phyloP scores from a whole-genome alignment of 106 monocot species.

The Dendrobium catenatum region DNA sequence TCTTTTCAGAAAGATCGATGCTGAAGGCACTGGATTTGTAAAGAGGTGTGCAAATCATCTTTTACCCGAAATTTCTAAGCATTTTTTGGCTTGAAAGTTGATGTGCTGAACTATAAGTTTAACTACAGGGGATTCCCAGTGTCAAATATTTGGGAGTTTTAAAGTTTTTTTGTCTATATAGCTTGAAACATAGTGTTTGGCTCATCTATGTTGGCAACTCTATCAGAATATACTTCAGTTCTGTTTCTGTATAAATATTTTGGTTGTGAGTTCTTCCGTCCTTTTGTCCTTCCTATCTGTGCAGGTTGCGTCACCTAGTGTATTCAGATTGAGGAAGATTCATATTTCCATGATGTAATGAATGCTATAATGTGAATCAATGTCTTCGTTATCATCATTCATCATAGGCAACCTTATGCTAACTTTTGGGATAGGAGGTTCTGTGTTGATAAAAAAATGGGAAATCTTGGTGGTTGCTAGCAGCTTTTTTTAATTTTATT shows the following conservation, averaged over 20 bases:
- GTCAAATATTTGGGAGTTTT: neutral
- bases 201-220: neutral
- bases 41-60: constrained; percentile 40
- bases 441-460: neutral
- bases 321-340: neutral
- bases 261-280: neutral
- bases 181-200: neutral
- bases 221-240: neutral
- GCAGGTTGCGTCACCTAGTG: neutral
- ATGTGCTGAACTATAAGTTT: neutral
- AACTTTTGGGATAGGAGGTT: neutral
- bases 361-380: neutral
- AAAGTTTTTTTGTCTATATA: neutral
- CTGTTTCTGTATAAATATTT: neutral
- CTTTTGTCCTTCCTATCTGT: neutral
- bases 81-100: neutral
- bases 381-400: neutral
- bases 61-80: neutral
- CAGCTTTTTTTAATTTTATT: neutral
- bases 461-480: neutral
- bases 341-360: neutral
- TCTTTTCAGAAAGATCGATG: constrained; percentile 84
- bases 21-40: constrained; percentile 39
- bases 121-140: neutral
- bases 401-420: neutral